Percentiles rank a stretch among this genome's conserved stretches.
These are phyloP conservation scores for Sutorius eximius DNA, from an alignment of 1,284 basidiomycete genomes.

Conservation along the genomic window DNA sequence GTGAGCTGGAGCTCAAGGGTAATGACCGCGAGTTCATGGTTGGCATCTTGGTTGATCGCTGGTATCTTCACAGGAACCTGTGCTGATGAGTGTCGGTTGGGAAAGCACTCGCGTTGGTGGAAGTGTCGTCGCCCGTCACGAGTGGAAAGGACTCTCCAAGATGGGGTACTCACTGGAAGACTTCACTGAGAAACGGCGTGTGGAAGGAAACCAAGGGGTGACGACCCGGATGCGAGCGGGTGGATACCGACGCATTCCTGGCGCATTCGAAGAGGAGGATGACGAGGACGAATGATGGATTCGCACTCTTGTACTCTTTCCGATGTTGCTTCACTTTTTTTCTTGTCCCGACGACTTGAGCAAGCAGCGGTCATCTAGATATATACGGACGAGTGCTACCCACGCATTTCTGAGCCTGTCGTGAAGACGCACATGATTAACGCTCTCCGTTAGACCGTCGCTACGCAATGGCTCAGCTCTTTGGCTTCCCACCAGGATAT, in stretches of 20 bases:
- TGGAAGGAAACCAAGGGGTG: slow-evolving; percentile 34
- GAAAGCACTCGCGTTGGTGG: slow-evolving; percentile 71
- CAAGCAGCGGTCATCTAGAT: not conserved
- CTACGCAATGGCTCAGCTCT: slow-evolving; percentile 28
- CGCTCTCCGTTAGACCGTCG: not conserved
- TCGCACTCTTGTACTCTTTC: not conserved
- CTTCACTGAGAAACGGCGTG: slow-evolving; percentile 58
- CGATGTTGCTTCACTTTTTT: not conserved
- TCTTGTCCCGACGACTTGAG: not conserved
- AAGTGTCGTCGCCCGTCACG: slow-evolving; percentile 85
- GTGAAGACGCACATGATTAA: not conserved
- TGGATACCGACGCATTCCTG: slow-evolving; percentile 26
- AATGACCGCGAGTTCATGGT: not conserved
- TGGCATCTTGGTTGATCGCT: slow-evolving; percentile 5
- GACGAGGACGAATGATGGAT: slow-evolving; percentile 17
- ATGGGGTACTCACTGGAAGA: slow-evolving; percentile 70
- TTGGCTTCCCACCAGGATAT: slow-evolving; percentile 74
- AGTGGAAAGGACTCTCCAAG: slow-evolving; percentile 90
- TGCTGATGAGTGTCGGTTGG: slow-evolving; percentile 91
- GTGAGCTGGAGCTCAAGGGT: slow-evolving; percentile 87
- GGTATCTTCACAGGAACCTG: slow-evolving; percentile 65
- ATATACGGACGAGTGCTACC: not conserved
- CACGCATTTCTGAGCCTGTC: not conserved
- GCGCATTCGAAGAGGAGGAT: slow-evolving; percentile 31
- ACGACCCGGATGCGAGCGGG: slow-evolving; percentile 8